phyloP scores from a whole-genome alignment of 2,329 filamentous ascomycete genomes.

The Colletotrichum filicis region DNA sequence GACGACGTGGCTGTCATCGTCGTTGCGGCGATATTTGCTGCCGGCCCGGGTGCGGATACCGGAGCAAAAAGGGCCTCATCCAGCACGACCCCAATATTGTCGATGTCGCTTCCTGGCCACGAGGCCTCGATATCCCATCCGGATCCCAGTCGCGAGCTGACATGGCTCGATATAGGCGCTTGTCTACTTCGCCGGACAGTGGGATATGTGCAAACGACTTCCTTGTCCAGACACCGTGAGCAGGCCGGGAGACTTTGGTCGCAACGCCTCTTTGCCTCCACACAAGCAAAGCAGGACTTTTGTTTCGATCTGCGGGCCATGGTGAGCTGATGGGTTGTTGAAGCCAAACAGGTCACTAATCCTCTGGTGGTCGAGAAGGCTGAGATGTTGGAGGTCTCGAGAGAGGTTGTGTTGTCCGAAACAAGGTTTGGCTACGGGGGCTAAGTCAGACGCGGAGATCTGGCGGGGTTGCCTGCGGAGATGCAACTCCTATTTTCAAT shows the following conservation, averaged over 20 bases:
- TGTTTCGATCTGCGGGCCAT: constrained; percentile 27
- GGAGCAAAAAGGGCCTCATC: not conserved
- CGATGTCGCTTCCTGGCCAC: not conserved
- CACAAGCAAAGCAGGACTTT: constrained; percentile 19
- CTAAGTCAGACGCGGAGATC: not conserved
- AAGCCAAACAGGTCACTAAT: not conserved
- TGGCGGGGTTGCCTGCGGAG: not conserved
- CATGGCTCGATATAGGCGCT: not conserved
- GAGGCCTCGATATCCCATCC: not conserved
- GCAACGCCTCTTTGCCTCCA: constrained; percentile 22
- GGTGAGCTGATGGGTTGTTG: not conserved
- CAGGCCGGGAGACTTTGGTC: constrained; percentile 21
- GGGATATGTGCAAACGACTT: constrained; percentile 16
- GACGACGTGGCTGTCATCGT: not conserved
- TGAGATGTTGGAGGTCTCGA: not conserved
- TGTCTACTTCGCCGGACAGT: not conserved
- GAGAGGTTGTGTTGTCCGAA: not conserved
- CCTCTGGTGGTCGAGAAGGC: no score
- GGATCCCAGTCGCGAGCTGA: not conserved
- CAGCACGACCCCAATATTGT: not conserved
- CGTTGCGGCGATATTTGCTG: not conserved
- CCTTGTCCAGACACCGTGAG: constrained; percentile 19
- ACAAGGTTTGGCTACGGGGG: not conserved
- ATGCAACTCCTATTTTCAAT: not conserved
- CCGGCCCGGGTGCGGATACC: not conserved